phyloP scores from a whole-genome alignment of 345 rosid genomes.

The Eutrema japonicum region DNA sequence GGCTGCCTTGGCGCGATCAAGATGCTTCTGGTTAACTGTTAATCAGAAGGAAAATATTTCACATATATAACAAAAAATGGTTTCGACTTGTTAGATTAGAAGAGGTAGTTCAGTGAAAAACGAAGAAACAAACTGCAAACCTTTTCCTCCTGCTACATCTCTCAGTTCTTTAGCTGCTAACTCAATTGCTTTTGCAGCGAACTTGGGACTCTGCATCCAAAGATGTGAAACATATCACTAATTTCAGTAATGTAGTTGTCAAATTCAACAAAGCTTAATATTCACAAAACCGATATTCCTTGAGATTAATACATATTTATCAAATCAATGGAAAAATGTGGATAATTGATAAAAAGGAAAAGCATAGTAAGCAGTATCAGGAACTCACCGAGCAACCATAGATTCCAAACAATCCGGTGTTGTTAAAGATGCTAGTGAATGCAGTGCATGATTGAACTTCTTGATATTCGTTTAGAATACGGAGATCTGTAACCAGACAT shows the following conservation, averaged over 20 bases:
- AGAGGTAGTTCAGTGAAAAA: not conserved
- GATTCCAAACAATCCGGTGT: constrained; percentile 76
- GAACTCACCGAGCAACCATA: constrained; percentile 69
- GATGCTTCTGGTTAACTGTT: constrained; percentile 55
- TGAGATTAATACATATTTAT: constrained; percentile 1
- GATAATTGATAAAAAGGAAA: not conserved
- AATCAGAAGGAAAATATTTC: not conserved
- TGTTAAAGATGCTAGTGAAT: constrained; percentile 70
- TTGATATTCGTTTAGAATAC: constrained; percentile 58
- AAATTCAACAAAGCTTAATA: constrained; percentile 9
- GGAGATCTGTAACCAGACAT: constrained; percentile 56
- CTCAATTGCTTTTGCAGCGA: constrained; percentile 60
- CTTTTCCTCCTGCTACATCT: constrained; percentile 61
- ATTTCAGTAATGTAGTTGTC: constrained; percentile 6
- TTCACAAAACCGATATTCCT: not conserved
- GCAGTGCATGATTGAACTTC: constrained; percentile 75
- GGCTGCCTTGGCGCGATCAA: constrained; percentile 66
- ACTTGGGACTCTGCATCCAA: constrained; percentile 56
- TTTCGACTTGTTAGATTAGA: not conserved
- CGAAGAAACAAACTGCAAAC: constrained; percentile 43
- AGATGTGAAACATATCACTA: not conserved
- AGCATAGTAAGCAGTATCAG: not conserved
- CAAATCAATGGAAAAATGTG: not conserved
- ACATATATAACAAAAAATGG: not conserved
- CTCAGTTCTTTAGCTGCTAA: constrained; percentile 58